Conservation (phyloP, 139 green algal genomes). For the Coccomyxa sp. region DNA sequence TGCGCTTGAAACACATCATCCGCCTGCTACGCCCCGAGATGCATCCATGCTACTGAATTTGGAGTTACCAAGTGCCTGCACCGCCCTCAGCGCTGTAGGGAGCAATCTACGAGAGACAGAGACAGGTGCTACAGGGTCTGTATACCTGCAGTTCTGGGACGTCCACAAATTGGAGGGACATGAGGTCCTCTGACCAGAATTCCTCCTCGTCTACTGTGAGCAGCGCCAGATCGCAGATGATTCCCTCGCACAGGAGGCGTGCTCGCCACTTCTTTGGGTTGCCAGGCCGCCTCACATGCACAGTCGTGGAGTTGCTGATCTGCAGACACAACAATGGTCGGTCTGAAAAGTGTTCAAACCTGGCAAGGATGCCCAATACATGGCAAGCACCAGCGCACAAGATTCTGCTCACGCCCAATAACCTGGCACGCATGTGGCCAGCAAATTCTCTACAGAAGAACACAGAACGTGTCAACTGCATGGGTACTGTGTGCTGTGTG, state of each 20-base stretch:
- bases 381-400: too few species aligned
- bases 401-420: neutral
- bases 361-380: neutral
- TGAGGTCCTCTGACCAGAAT: conserved; percentile 65
- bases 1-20: too few species aligned
- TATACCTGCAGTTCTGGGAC: conserved; percentile 70
- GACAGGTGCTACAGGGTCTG: neutral
- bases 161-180: conserved; percentile 60
- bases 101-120: neutral
- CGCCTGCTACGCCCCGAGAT: too few species aligned
- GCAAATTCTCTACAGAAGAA: too few species aligned
- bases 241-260: conserved; percentile 58
- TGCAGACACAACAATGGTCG: conserved; percentile 31
- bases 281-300: conserved; percentile 71
- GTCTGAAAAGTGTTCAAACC: neutral
- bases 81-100: too few species aligned
- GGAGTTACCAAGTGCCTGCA: too few species aligned
- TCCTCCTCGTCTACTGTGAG: conserved; percentile 62
- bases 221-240: conserved; percentile 73
- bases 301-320: conserved; percentile 58
- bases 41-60: too few species aligned
- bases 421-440: neutral
- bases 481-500: too few species aligned
- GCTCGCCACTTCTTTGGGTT: conserved; percentile 77
- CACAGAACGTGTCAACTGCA: too few species aligned